These are phyloP conservation scores for Amphichorda felina DNA, from an alignment of 2,329 filamentous ascomycete species.

Conservation along the genomic window DNA sequence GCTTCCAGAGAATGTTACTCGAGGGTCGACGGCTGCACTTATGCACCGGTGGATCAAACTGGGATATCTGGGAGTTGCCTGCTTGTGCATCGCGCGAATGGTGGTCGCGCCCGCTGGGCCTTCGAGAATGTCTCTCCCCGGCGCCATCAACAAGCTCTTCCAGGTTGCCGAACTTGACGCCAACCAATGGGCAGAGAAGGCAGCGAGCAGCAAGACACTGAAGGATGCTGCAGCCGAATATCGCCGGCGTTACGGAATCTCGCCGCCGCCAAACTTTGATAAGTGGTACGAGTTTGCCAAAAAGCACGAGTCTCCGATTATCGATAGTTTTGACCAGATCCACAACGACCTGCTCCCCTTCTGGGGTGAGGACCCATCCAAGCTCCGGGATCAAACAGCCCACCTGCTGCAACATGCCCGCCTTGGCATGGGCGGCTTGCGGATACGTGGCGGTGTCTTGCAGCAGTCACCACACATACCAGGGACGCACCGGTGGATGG, in stretches of 20 bases:
- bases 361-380: slow-evolving; percentile 56
- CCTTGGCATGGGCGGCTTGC: slow-evolving; percentile 28
- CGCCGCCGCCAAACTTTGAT: slow-evolving; percentile 69
- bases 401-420: slow-evolving; percentile 17
- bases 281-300: slow-evolving; percentile 68
- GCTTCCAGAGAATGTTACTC: background rate
- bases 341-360: slow-evolving; percentile 63
- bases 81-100: background rate
- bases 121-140: background rate
- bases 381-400: slow-evolving; percentile 43
- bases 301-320: slow-evolving; percentile 45
- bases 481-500: slow-evolving; percentile 19
- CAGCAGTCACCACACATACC: slow-evolving; percentile 18
- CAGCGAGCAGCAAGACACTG: slow-evolving; percentile 9
- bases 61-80: slow-evolving; percentile 6
- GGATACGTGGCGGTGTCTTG: slow-evolving; percentile 51
- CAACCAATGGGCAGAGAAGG: slow-evolving; percentile 8
- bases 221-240: slow-evolving; percentile 27
- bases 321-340: slow-evolving; percentile 70
- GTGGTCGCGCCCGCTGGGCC: slow-evolving; percentile 1
- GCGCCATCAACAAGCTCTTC: slow-evolving; percentile 7
- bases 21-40: slow-evolving; percentile 2
- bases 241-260: slow-evolving; percentile 35
- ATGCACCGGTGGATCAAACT: slow-evolving; percentile 8
- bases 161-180: slow-evolving; percentile 5